A percentile compares a stretch with the other conserved stretches of the same genome.
These are phyloP conservation scores for Suillus brevipes DNA, from an alignment of 768 basidiomycete genomes.

Conservation along the genomic window DNA sequence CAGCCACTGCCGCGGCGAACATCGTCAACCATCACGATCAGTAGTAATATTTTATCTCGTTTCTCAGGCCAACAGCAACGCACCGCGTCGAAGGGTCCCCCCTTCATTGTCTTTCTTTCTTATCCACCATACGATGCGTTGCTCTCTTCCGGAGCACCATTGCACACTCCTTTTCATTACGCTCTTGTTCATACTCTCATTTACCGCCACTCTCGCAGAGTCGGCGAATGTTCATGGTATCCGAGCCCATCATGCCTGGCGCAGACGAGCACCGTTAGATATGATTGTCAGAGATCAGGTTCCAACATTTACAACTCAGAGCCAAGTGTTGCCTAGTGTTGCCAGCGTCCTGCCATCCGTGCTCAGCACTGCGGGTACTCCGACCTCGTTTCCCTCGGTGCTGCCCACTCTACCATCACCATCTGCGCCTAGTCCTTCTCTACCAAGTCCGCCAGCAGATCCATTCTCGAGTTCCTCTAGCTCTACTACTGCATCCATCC, in stretches of 20 bases:
- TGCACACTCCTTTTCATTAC: slow-evolving; percentile 15
- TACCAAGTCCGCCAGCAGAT: background rate
- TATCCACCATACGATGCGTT: slow-evolving; percentile 1
- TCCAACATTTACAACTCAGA: background rate
- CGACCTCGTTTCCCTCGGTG: background rate
- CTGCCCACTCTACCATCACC: background rate
- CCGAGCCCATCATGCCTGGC: slow-evolving; percentile 8
- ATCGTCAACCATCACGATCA: background rate
- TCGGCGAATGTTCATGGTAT: slow-evolving; percentile 1
- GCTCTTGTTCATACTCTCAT: slow-evolving; percentile 13
- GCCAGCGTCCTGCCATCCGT: background rate
- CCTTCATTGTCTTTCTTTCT: background rate
- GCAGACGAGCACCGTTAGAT: slow-evolving; percentile 7
- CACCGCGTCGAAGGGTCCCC: background rate
- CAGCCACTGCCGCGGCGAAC: background rate
- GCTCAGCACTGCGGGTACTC: background rate
- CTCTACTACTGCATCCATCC: background rate
- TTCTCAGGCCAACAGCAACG: background rate
- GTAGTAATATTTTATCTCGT: background rate
- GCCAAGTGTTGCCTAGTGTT: background rate
- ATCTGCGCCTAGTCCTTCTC: background rate
- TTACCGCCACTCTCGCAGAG: slow-evolving; percentile 1
- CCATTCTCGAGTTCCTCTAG: background rate
- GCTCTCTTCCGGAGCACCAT: slow-evolving; percentile 2
- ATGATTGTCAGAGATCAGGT: background rate